phyloP scores from a whole-genome alignment of 2,329 filamentous ascomycete species.

The Mollisia scopiformis region DNA sequence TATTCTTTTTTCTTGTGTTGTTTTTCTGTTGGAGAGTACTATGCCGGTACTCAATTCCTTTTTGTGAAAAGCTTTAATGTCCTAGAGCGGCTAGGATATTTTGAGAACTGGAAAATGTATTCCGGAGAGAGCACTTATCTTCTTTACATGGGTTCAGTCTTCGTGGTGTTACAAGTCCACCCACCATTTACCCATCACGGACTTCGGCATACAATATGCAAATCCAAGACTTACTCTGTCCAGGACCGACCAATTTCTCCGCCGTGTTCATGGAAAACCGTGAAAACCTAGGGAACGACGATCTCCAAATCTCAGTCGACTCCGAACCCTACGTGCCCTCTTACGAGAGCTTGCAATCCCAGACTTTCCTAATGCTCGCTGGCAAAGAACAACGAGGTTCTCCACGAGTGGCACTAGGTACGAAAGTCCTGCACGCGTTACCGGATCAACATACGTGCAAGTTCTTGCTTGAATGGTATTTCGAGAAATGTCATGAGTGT shows the following conservation, averaged over 20 bases:
- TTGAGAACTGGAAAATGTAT: too few relatives aligned
- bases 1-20: too few relatives aligned
- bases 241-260: slow-evolving; percentile 36
- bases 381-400: slow-evolving; percentile 24
- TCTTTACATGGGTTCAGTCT: not conserved
- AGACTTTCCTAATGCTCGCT: slow-evolving; percentile 34
- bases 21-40: too few relatives aligned
- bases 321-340: slow-evolving; percentile 19
- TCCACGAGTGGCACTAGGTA: slow-evolving; percentile 30
- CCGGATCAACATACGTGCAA: slow-evolving; percentile 32
- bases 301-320: slow-evolving; percentile 33
- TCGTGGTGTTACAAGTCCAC: not conserved
- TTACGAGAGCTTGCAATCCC: slow-evolving; percentile 30
- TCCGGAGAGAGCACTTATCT: not conserved
- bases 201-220: not conserved
- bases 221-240: slow-evolving; percentile 9
- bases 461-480: slow-evolving; percentile 31
- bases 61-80: too few relatives aligned
- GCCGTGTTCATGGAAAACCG: slow-evolving; percentile 36
- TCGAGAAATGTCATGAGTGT: slow-evolving; percentile 23
- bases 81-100: too few relatives aligned
- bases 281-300: slow-evolving; percentile 28
- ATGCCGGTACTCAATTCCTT: too few relatives aligned
- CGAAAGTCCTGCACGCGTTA: slow-evolving; percentile 29
- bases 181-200: not conserved